Conservation (phyloP, 192 early-diverging fungal species). For the Chytriomyces sp. region DNA sequence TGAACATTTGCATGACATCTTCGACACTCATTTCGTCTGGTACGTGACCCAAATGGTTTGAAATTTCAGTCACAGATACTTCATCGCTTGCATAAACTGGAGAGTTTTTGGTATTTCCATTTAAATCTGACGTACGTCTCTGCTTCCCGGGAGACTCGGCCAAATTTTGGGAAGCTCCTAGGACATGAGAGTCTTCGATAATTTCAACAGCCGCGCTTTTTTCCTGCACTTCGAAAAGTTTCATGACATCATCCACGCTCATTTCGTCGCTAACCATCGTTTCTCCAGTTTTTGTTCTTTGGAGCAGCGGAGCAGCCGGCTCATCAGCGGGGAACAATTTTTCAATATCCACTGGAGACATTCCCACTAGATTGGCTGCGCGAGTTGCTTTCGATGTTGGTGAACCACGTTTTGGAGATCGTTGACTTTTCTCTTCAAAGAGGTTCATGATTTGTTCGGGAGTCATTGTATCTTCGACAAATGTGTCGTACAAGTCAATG, state of each 20-base stretch:
- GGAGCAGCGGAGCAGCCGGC: too few relatives aligned
- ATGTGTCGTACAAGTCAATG: background rate
- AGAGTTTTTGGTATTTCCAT: too few relatives aligned
- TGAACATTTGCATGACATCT: slow-evolving; percentile 25
- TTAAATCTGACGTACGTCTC: too few relatives aligned
- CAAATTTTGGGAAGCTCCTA: too few relatives aligned
- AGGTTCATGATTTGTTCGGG: slow-evolving; percentile 15
- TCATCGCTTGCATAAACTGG: too few relatives aligned
- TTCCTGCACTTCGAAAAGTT: slow-evolving; percentile 58
- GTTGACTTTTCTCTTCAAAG: background rate
- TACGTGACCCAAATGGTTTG: background rate
- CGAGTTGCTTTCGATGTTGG: too few relatives aligned
- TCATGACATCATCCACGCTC: slow-evolving; percentile 41
- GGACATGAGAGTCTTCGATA: too few relatives aligned
- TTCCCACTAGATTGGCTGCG: too few relatives aligned
- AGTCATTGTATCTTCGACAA: slow-evolving; percentile 2
- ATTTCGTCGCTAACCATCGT: background rate
- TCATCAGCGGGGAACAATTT: too few relatives aligned
- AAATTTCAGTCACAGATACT: too few relatives aligned
- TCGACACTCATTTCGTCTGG: slow-evolving; percentile 5
- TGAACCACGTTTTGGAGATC: background rate
- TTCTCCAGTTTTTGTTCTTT: background rate
- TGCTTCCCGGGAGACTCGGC: too few relatives aligned
- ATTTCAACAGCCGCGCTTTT: background rate
- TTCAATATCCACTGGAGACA: too few relatives aligned